Conservation (phyloP, 2,329 filamentous ascomycete species). For the Fusarium transvaalense region DNA sequence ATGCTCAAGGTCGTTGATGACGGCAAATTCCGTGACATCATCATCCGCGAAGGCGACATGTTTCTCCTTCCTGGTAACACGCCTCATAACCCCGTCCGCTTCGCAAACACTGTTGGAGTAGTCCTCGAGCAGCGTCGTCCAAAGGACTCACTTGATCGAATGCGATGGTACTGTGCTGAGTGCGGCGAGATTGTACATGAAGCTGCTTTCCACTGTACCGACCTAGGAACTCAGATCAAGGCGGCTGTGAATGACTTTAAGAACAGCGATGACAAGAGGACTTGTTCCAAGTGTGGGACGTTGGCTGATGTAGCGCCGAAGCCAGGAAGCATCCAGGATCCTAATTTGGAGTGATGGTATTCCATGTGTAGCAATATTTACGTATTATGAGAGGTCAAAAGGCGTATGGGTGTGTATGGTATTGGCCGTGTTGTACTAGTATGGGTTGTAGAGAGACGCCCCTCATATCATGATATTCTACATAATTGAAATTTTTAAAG, state of each 20-base stretch:
- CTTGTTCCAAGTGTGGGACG: conserved; percentile 80
- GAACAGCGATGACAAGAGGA: conserved; percentile 74
- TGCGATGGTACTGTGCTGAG: conserved; percentile 89
- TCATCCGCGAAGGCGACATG: conserved; percentile 93
- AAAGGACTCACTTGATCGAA: conserved; percentile 75
- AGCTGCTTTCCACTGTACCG: conserved; percentile 86
- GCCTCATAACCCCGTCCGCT: conserved; percentile 96
- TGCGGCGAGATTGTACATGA: conserved; percentile 85
- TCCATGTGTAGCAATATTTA: neutral
- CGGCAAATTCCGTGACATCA: conserved; percentile 80
- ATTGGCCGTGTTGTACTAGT: conserved; percentile 2
- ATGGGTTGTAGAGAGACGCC: neutral
- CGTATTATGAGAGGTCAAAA: conserved; percentile 4
- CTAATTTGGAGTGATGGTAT: conserved; percentile 60
- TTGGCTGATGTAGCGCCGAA: conserved; percentile 78
- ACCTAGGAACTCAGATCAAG: conserved; percentile 96
- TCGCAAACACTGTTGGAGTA: conserved; percentile 92
- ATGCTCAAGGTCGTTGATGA: conserved; percentile 89
- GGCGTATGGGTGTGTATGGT: conserved; percentile 2
- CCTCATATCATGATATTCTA: conserved; percentile 26
- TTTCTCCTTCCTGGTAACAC: conserved; percentile 93
- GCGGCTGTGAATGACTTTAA: conserved; percentile 87
- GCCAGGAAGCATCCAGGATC: conserved; percentile 69
- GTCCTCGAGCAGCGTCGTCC: conserved; percentile 90
- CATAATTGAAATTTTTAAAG: conserved; percentile 3